phyloP scores from a whole-genome alignment of 441 rosid species.

The Manihot esculenta region DNA sequence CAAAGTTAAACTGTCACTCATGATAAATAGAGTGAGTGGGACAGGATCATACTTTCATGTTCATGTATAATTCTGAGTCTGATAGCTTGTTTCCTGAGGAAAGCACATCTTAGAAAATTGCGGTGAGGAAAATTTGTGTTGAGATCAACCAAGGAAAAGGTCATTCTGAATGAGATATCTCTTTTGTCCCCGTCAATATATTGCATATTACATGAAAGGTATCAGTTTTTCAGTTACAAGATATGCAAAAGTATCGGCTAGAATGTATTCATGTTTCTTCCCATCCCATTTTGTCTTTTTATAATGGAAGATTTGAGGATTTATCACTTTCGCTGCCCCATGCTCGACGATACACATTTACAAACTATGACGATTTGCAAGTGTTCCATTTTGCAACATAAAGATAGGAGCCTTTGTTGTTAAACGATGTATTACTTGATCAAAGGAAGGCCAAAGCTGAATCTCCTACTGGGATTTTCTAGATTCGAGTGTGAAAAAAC shows the following conservation, averaged over 20 bases:
- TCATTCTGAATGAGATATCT: background rate
- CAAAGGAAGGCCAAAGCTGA: too few species aligned
- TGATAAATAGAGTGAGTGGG: slow-evolving; percentile 14
- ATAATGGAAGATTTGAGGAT: background rate
- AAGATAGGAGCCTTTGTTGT: background rate
- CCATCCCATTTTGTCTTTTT: background rate
- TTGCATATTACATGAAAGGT: background rate
- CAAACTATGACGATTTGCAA: too few species aligned
- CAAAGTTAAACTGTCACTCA: slow-evolving; percentile 50
- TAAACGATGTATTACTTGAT: background rate
- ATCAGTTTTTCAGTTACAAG: background rate
- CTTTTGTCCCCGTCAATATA: background rate
- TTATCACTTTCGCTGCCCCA: background rate
- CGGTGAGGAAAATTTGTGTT: background rate
- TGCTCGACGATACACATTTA: slow-evolving; percentile 8
- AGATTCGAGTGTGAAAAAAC: too few species aligned
- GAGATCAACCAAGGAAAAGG: background rate
- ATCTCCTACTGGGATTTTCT: too few species aligned
- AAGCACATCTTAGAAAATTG: slow-evolving; percentile 1
- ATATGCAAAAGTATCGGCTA: background rate
- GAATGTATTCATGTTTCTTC: background rate
- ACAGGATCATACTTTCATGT: background rate
- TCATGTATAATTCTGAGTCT: background rate
- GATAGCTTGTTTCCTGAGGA: slow-evolving; percentile 2
- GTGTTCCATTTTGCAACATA: background rate